A percentile compares a stretch with the other conserved stretches of the same genome.
Conservation (phyloP, 352 stramenopile species). For the Globisporangium lucens region DNA sequence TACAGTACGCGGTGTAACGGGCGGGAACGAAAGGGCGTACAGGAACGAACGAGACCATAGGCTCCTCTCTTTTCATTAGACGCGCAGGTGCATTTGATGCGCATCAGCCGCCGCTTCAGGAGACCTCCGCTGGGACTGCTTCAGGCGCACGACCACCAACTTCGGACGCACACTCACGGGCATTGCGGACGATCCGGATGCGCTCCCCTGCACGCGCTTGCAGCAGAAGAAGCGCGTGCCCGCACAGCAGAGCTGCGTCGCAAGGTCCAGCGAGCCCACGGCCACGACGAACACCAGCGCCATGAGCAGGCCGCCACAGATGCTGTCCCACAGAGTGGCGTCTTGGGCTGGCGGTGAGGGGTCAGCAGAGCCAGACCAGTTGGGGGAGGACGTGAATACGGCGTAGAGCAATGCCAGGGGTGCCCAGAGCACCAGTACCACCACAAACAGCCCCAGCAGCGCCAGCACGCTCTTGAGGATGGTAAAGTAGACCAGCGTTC, state of each 20-base stretch:
- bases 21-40: neutral
- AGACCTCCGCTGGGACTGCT: neutral
- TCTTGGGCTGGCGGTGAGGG: neutral
- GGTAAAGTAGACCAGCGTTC: neutral
- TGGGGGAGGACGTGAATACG: neutral
- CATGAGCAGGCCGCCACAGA: neutral
- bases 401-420: neutral
- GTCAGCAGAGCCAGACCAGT: neutral
- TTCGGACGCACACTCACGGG: neutral
- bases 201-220: neutral
- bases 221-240: neutral
- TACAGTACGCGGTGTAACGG: neutral
- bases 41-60: neutral
- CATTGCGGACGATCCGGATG: neutral
- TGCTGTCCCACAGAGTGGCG: neutral
- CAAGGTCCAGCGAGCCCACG: neutral
- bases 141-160: neutral
- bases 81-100: neutral
- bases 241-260: neutral
- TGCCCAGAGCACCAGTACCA: neutral
- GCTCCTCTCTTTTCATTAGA: neutral
- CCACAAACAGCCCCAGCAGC: neutral
- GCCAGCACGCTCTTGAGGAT: neutral
- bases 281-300: neutral
- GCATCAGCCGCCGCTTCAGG: neutral